Percentiles rank a stretch among this genome's conserved stretches.
phyloP scores from a whole-genome alignment of 1,284 basidiomycete species.

The Cutaneotrichosporon sp. region DNA sequence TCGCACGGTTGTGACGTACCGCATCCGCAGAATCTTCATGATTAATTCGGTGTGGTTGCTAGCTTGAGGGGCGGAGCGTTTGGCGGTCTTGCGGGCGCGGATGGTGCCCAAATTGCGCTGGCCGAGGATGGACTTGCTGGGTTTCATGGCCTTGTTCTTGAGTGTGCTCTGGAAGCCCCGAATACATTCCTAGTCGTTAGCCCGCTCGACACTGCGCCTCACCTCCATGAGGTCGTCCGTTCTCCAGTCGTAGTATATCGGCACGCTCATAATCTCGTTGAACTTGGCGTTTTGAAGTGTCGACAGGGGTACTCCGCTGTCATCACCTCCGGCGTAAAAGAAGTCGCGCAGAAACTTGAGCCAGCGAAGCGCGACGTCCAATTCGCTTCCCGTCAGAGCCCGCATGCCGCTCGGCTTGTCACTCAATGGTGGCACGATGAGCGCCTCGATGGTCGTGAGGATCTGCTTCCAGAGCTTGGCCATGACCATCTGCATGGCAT shows the following conservation, averaged over 20 bases:
- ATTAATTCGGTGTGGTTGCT: constrained; percentile 78
- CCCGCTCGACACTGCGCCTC: constrained; percentile 25
- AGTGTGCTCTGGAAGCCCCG: constrained; percentile 73
- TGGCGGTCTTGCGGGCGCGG: constrained; percentile 89
- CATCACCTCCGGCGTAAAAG: constrained; percentile 92
- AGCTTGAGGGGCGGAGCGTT: constrained; percentile 68
- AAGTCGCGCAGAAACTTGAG: constrained; percentile 93
- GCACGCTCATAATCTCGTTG: constrained; percentile 83
- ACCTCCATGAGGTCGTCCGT: constrained; percentile 89
- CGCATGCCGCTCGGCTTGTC: constrained; percentile 89
- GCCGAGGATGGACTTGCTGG: constrained; percentile 84
- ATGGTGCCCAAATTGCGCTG: constrained; percentile 92
- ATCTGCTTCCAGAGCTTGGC: constrained; percentile 96
- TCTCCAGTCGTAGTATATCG: constrained; percentile 91
- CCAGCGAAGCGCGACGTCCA: constrained; percentile 98
- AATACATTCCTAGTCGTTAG: constrained; percentile 70
- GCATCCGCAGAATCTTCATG: constrained; percentile 88
- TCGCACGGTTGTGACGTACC: too few species aligned
- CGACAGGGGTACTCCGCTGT: constrained; percentile 77
- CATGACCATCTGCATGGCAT: constrained; percentile 92
- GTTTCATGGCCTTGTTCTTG: constrained; percentile 71
- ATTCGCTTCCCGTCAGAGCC: constrained; percentile 88
- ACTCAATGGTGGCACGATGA: constrained; percentile 89
- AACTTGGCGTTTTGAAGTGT: constrained; percentile 95
- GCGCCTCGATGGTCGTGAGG: constrained; percentile 77